A percentile compares a stretch with the other conserved stretches of the same genome.
Conservation (phyloP, 1,139 yeast genomes). For the Entelexis sorbosivorans region DNA sequence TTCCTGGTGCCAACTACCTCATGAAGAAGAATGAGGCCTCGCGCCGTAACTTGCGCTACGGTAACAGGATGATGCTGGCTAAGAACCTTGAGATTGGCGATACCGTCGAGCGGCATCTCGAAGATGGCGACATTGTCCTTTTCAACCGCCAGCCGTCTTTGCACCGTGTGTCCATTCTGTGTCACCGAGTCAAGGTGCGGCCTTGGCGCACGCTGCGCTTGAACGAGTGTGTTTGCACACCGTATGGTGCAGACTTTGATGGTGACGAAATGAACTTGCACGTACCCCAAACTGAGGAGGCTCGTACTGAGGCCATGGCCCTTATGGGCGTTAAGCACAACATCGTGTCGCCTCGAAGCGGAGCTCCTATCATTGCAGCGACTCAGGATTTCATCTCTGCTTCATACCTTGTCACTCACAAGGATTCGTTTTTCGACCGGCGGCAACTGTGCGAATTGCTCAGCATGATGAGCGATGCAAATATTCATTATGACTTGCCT, state of each 20-base stretch:
- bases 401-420: constrained; percentile 80
- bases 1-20: constrained; percentile 95
- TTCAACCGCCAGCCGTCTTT: constrained; percentile 97
- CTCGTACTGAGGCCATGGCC: constrained; percentile 93
- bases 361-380: constrained; percentile 98
- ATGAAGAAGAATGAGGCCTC: constrained; percentile 68
- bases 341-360: constrained; percentile 88
- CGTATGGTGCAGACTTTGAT: constrained; percentile 98
- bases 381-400: constrained; percentile 99
- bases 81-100: constrained; percentile 74
- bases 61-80: constrained; percentile 72
- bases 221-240: constrained; percentile 98
- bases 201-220: constrained; percentile 98
- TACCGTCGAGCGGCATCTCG: constrained; percentile 92
- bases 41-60: constrained; percentile 80
- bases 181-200: constrained; percentile 90
- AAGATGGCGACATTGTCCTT: constrained; percentile 91
- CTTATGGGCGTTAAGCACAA: constrained; percentile 97
- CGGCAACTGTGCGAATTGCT: constrained; percentile 72
- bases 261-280: constrained; percentile 99
- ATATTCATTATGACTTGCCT: constrained; percentile 78
- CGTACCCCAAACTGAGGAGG: constrained; percentile 98
- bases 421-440: constrained; percentile 85
- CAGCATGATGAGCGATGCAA: constrained; percentile 94
- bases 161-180: constrained; percentile 84